These are phyloP conservation scores for Setaria viridis DNA, from an alignment of 202 grass and related monocot species.

Conservation along the genomic window DNA sequence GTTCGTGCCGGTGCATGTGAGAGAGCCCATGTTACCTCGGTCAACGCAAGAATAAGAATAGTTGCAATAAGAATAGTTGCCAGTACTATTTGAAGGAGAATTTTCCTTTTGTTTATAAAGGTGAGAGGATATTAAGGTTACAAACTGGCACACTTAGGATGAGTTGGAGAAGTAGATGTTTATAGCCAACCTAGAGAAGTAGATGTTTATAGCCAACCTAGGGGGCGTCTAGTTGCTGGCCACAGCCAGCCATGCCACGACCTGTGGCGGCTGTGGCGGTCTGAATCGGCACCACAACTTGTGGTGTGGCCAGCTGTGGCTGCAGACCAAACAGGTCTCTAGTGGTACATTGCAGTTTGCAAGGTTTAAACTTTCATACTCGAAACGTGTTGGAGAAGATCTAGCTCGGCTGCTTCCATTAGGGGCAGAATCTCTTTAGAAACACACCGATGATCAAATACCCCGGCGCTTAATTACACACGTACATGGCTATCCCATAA, in stretches of 20 bases:
- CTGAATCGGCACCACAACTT: no score
- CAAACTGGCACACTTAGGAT: background rate
- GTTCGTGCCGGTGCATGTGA: constrained; percentile 23
- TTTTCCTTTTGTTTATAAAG: background rate
- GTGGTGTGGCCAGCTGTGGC: no score
- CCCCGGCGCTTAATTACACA: no score
- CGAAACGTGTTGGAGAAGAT: background rate
- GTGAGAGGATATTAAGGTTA: background rate
- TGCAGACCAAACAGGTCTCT: no score
- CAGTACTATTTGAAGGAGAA: background rate
- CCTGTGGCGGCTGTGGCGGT: no score
- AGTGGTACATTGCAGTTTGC: background rate
- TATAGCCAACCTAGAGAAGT: background rate
- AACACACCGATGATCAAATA: no score
- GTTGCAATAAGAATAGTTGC: background rate
- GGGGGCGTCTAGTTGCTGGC: no score
- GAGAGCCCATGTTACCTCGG: constrained; percentile 14
- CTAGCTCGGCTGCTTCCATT: no score
- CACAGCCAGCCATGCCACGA: no score
- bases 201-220: background rate
- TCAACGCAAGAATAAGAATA: constrained; percentile 1
- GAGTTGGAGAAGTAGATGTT: background rate
- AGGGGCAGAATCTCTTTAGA: no score
- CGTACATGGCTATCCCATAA: no score
- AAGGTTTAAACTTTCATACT: background rate